These are phyloP conservation scores for Leccinum truebloodii DNA, from an alignment of 768 basidiomycete species.

Conservation along the genomic window DNA sequence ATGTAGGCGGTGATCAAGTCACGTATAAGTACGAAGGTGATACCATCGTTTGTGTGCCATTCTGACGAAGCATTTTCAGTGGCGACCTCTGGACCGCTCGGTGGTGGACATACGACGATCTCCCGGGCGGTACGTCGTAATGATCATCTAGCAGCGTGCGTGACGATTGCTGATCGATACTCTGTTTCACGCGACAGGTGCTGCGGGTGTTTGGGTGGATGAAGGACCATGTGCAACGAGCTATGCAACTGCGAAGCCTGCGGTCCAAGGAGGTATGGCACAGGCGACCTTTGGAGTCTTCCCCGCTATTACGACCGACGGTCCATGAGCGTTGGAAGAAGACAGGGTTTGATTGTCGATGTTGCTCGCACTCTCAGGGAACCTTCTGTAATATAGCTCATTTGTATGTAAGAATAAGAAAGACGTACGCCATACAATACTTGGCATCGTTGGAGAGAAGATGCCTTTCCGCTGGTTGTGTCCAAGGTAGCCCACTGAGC, in stretches of 20 bases:
- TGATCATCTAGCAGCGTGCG: neutral
- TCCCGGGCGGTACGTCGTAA: constrained; percentile 32
- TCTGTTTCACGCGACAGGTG: constrained; percentile 3
- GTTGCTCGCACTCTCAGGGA: neutral
- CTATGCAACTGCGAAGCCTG: constrained; percentile 6
- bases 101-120: constrained; percentile 49
- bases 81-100: constrained; percentile 51
- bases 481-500: neutral
- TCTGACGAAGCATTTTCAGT: constrained; percentile 25
- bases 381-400: neutral
- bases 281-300: constrained; percentile 8
- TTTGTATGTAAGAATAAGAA: neutral
- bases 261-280: neutral
- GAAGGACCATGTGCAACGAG: constrained; percentile 11
- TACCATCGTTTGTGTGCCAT: neutral
- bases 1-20: constrained; percentile 45
- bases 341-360: neutral
- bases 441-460: neutral
- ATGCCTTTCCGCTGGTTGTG: neutral
- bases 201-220: constrained; percentile 21
- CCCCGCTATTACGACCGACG: neutral
- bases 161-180: neutral
- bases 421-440: neutral
- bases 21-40: constrained; percentile 39
- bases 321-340: neutral